Evolutionary conservation across 805 yeast species (phyloP).

Genomic region (Cyberlindnera meyerae): DNA sequence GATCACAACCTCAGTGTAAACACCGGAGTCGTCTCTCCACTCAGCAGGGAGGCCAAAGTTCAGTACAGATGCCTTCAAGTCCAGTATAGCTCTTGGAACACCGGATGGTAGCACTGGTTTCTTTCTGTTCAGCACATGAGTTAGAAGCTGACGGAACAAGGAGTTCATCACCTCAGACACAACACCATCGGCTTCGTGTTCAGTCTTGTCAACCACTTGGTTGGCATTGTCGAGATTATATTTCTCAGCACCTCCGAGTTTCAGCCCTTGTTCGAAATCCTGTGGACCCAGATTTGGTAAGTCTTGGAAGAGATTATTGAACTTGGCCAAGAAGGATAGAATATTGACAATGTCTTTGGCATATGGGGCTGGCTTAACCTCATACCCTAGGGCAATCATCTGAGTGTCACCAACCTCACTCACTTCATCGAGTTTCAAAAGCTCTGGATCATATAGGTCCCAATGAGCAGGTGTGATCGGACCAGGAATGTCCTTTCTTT

Average conservation of each 20-base stretch:
- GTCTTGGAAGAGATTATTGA: constrained; percentile 15
- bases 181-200: constrained; percentile 3
- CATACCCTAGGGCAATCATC: constrained; percentile 22
- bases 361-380: constrained; percentile 22
- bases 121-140: constrained; percentile 18
- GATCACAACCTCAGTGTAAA: constrained; percentile 9
- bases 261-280: constrained; percentile 24
- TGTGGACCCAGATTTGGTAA: constrained; percentile 23
- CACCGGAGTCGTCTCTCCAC: constrained; percentile 25
- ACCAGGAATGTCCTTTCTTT: constrained; percentile 22
- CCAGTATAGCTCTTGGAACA: constrained; percentile 14
- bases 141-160: constrained; percentile 15
- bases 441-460: constrained; percentile 15
- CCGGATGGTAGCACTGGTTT: constrained; percentile 7
- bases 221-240: constrained; percentile 16
- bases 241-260: constrained; percentile 8
- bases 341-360: constrained; percentile 22
- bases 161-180: constrained; percentile 16
- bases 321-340: constrained; percentile 21
- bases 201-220: constrained; percentile 4
- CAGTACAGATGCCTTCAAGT: constrained; percentile 13
- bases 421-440: constrained; percentile 1
- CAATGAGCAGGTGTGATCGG: constrained; percentile 18
- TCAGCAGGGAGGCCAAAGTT: constrained; percentile 24
- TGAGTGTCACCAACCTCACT: constrained; percentile 7